Evolutionary conservation across 352 stramenopile species (phyloP), one percentile per base, ranked within the genome.

Genomic region (Globisporangium heterothallicum): DNA sequence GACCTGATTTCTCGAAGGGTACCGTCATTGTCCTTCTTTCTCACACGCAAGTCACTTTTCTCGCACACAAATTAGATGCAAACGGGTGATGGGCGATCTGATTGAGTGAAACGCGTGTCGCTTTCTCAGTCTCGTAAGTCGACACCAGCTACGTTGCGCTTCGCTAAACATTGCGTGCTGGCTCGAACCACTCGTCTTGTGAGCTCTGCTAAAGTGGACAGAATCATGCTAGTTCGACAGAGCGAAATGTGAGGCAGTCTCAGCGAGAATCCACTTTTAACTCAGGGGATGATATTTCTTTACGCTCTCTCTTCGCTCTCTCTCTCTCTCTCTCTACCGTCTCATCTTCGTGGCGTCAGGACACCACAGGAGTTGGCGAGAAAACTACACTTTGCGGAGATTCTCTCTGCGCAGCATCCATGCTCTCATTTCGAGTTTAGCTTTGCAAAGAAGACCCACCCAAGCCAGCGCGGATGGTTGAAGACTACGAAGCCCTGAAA

Each of bases 401-500:
- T n/a, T n/a, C n/a, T n/a, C n/a, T n/a, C n/a, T n/a, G n/a, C n/a
- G n/a, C n/a, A n/a, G n/a, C n/a, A n/a, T n/a, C n/a, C n/a, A n/a
- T n/a, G n/a, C n/a, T n/a, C n/a, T n/a, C n/a, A n/a, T n/a, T n/a
- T n/a, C n/a, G n/a, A n/a, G n/a, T n/a, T n/a, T n/a, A n/a, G n/a
- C n/a, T n/a, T n/a, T n/a, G n/a, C n/a, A n/a, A n/a, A n/a, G n/a
- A n/a, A n/a, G n/a, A n/a, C n/a, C n/a, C n/a, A n/a, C n/a, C n/a
- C n/a, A n/a, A n/a, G n/a, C n/a, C n/a, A n/a, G n/a, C n/a, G n/a
- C n/a, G 48, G 29, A 50, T 57, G 40, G 24, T 42, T 10, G 50
- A 57, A 30, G 50, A 57, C 16, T 57, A 57, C 41, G 50, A 57
- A 49, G 50, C 50, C 12, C 68, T 82, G 38, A 77, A 86, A 43